Conservation (phyloP, 441 rosid genomes). For the Gossypium armourianum region DNA sequence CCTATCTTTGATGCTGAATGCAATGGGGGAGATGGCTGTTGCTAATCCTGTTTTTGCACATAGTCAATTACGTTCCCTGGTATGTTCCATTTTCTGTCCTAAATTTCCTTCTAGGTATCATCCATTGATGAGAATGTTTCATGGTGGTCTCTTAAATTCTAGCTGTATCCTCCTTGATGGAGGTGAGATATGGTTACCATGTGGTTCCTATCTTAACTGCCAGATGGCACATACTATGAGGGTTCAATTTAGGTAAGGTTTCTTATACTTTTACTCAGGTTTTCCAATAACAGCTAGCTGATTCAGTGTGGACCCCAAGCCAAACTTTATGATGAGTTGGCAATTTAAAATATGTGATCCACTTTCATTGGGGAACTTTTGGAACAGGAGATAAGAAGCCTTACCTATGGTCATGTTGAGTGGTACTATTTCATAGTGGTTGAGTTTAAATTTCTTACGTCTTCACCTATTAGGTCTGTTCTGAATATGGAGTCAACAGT, state of each 20-base stretch:
- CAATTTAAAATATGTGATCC: neutral
- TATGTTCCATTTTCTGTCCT: constrained; percentile 23
- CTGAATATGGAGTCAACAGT: neutral
- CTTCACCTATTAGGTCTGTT: neutral
- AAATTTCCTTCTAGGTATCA: neutral
- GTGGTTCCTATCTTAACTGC: neutral
- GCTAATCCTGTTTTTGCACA: constrained; percentile 91
- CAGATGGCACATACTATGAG: neutral
- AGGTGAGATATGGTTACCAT: neutral
- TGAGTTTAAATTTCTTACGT: neutral
- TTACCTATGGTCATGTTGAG: neutral
- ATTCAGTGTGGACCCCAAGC: neutral
- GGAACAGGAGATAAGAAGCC: neutral
- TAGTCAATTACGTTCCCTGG: constrained; percentile 90
- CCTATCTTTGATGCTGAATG: constrained; percentile 62
- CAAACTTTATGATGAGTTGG: neutral
- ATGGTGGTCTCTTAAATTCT: neutral
- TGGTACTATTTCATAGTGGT: neutral
- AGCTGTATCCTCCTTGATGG: constrained; percentile 11
- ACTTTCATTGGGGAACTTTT: constrained; percentile 4
- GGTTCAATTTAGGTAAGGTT: constrained; percentile 1
- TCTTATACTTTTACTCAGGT: neutral
- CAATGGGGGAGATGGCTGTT: constrained; percentile 80
- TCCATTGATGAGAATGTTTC: neutral
- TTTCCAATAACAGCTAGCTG: neutral